Evolutionary conservation across 345 rosid genomes (phyloP), one percentile per base, ranked within the genome.

Genomic region (Eucalyptus polyanthemos): DNA sequence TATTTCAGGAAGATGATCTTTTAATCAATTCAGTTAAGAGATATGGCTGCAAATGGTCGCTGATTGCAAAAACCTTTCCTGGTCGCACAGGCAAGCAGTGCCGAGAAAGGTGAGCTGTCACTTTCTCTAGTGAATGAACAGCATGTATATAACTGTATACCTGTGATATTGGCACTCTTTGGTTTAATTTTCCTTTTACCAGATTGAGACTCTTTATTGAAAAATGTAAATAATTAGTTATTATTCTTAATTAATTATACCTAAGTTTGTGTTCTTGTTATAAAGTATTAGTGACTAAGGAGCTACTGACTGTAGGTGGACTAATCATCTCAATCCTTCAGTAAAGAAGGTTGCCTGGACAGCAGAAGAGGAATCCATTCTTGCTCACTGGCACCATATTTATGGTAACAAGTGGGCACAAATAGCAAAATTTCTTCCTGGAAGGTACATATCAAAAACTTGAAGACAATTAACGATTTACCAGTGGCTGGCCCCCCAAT

Each of bases 71-170:
- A 89, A 89, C 90, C 65, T 88, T 94, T 72, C 91, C 93, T 80
- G 95, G 94, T 60, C 94, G 95, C 69, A 93, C 91, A 80, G 94
- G 95, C 90, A 95, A 95, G 87, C 96, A 95, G 81, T 95, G 95
- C 87, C 90, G 95, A 83, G 95, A 95, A 89, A 94, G 96, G 96
- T 94, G 81, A 31, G 86, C 2, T 13, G 15, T 89, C 62, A 17
- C 72, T 2, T 34, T 16, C 16, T 62, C 50, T 88, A 69, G 24
- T 19, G 14, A 53, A 34, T 34, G 24, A 22, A 56, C 47, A 37
- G 7, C 53, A 34, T 40, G 54, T 45, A 7, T 56, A 44, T 72
- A 87, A 87, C 56, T 53, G 44, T 37, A 80, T 25, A 50, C 14
- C 62, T 17, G 17, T 88, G 50, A 60, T 15, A 34, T 72, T 45